Evolutionary conservation across 257 asterid genomes (phyloP), one percentile per base, ranked within the genome.

Genomic region (Mitragyna speciosa): DNA sequence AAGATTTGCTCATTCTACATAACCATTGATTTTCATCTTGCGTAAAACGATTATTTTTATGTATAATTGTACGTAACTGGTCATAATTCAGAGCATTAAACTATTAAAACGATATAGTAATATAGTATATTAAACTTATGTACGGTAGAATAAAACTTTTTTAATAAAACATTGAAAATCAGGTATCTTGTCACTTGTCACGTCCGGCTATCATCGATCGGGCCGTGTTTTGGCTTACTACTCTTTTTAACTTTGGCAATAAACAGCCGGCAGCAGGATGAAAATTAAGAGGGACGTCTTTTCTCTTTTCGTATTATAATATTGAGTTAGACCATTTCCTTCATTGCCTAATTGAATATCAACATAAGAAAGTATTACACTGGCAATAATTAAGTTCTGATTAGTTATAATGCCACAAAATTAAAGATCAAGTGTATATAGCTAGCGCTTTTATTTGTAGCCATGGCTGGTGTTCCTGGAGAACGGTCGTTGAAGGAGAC

Each of bases 401-500:
- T 70, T 45, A 19, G 5, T 71, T 43, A 65, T 28, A 64, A 1
- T n/a, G 19, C 39, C 11, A 45, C 48, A 64, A 8, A 6, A 28
- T n/a, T 9, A 11, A 8, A 59, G 69, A 63, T 64, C 22, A 36
- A 65, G 31, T 3, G 33, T 39, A 9, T 12, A 14, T 63, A 65
- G 22, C 24, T 15, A 65, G 70, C 5, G 70, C 22, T 65, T 12
- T 65, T 4, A 14, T 14, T 68, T 68, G 68, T 75, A 58, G 64
- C n/a, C 47, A 83, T 83, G 85, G 85, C 78, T 24, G 83, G 74
- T 26, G 84, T 67, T n/a, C 17, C 79, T 28, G 83, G 81, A 52
- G 94, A 88, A 5, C 84, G 91, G 58, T 79, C 98, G 39, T 88
- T 93, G 54, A 88, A 93, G 76, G 88, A 89, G 73, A 93, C 98